Evolutionary conservation across 2,329 filamentous ascomycete genomes (phyloP).

Genomic region (Ilyonectria mors-panacis): DNA sequence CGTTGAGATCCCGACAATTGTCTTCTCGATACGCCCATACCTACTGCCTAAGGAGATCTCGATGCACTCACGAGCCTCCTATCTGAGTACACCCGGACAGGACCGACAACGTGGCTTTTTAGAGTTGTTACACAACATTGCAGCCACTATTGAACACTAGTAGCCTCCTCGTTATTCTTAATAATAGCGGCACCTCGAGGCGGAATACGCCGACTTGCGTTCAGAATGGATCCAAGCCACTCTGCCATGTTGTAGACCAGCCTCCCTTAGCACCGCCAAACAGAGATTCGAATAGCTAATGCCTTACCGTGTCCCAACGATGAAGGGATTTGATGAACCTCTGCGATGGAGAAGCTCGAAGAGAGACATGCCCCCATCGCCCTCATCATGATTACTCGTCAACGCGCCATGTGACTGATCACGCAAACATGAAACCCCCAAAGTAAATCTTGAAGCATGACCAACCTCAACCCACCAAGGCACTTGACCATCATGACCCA

Average conservation of each 20-base stretch:
- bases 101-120: not conserved
- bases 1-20: too few relatives aligned
- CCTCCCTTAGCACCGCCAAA: too few relatives aligned
- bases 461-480: not conserved
- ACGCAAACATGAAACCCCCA: not conserved
- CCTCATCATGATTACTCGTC: not conserved
- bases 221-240: not conserved
- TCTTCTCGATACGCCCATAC: too few relatives aligned
- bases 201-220: not conserved
- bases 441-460: not conserved
- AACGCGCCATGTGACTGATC: not conserved
- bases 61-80: not conserved
- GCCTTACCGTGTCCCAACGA: not conserved
- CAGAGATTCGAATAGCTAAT: too few relatives aligned
- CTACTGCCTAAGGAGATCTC: not conserved
- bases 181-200: not conserved
- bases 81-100: not conserved
- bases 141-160: not conserved
- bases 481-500: conserved; percentile 9
- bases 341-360: not conserved
- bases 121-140: not conserved
- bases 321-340: not conserved
- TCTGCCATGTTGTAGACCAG: too few relatives aligned
- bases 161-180: not conserved
- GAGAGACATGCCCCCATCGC: not conserved